Conservation (phyloP, 2,329 filamentous ascomycete genomes). For the Escovopsis sp. region DNA sequence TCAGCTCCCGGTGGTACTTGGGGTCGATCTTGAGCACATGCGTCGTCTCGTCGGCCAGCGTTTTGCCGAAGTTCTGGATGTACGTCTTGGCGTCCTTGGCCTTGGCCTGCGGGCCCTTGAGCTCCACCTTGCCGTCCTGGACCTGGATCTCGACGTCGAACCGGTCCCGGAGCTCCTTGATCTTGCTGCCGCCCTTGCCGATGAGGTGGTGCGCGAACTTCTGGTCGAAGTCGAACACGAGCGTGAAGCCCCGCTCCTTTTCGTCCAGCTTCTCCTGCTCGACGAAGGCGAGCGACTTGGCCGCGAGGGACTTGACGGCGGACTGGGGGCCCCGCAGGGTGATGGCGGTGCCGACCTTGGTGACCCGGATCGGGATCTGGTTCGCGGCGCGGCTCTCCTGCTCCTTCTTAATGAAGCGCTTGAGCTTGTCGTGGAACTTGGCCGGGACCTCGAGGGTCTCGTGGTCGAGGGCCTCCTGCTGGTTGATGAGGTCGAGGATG, state of each 20-base stretch:
- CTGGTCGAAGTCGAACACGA: conserved; percentile 84
- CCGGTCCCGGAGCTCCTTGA: conserved; percentile 49
- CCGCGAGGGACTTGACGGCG: conserved; percentile 54
- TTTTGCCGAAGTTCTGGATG: conserved; percentile 64
- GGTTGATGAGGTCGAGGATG: conserved; percentile 41
- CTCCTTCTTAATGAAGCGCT: conserved; percentile 50
- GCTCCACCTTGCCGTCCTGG: conserved; percentile 83
- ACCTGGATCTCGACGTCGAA: conserved; percentile 72
- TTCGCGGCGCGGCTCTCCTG: conserved; percentile 41
- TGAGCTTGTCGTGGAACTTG: conserved; percentile 50
- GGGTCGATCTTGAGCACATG: conserved; percentile 81
- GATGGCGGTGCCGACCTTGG: conserved; percentile 44
- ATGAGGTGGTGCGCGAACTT: conserved; percentile 82
- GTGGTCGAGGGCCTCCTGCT: conserved; percentile 40
- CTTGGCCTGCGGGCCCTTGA: conserved; percentile 93
- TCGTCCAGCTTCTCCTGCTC: conserved; percentile 85
- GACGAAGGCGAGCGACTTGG: conserved; percentile 65
- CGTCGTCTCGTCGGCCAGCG: conserved; percentile 81
- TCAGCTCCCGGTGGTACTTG: conserved; percentile 87
- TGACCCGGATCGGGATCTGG: conserved; percentile 46
- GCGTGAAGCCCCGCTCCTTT: conserved; percentile 77
- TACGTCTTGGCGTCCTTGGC: conserved; percentile 73
- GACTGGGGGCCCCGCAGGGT: conserved; percentile 64
- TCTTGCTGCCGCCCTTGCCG: conserved; percentile 52
- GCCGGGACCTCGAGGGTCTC: conserved; percentile 41